Percentiles rank a stretch among this genome's conserved stretches.
Conservation (phyloP, 164 flowering plant genomes). For the Nymphaea thermarum region DNA sequence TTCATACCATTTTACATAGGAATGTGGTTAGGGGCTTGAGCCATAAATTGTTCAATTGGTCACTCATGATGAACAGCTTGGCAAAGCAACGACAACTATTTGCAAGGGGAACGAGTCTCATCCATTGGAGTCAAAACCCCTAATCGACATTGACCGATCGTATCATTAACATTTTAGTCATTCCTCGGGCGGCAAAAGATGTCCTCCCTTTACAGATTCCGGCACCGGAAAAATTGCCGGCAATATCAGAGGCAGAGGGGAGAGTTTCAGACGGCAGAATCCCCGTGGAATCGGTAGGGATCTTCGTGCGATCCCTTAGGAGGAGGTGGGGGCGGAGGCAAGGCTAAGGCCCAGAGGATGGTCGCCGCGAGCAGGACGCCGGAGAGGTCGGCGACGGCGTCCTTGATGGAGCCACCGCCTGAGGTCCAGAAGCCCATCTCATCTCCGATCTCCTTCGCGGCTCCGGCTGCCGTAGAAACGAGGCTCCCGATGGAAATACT, state of each 20-base stretch:
- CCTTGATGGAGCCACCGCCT: constrained; percentile 72
- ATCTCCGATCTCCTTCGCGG: constrained; percentile 82
- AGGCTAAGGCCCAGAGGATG: not conserved
- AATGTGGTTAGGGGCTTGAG: no score
- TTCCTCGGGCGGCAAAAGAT: no score
- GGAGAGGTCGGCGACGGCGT: constrained; percentile 51
- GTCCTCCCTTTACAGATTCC: no score
- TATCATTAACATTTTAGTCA: no score
- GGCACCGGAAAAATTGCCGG: no score
- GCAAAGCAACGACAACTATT: no score
- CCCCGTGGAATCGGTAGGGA: not conserved
- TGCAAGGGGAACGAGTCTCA: no score
- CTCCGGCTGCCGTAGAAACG: constrained; percentile 56
- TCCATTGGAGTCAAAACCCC: no score
- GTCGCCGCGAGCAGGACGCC: constrained; percentile 43
- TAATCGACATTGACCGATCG: no score
- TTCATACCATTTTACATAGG: no score
- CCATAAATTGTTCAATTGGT: no score
- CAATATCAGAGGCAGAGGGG: not conserved
- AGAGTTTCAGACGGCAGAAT: not conserved
- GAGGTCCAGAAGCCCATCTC: constrained; percentile 65
- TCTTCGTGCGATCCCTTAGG: not conserved
- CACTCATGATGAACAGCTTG: no score
- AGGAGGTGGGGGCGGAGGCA: not conserved
- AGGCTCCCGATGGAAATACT: constrained; percentile 41